These are phyloP conservation scores for Penicillium egyptiacum DNA, from an alignment of 495 filamentous ascomycete species.

Conservation along the genomic window DNA sequence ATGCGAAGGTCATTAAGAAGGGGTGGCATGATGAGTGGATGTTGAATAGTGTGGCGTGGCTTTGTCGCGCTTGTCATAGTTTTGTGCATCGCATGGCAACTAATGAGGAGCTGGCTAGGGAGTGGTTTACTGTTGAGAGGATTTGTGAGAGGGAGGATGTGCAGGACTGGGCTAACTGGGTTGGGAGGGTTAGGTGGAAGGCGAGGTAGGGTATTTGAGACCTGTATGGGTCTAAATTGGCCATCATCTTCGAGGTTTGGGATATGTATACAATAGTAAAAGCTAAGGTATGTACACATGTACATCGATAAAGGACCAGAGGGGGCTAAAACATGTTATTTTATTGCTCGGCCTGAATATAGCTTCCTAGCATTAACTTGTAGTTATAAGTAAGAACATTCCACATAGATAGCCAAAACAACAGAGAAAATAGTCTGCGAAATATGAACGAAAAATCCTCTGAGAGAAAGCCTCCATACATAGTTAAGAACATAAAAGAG, in stretches of 20 bases:
- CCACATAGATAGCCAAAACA: not conserved
- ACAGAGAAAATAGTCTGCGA: not conserved
- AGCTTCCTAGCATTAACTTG: not conserved
- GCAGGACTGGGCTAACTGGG: slow-evolving; percentile 65
- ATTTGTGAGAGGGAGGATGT: slow-evolving; percentile 73
- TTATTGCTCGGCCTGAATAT: not conserved
- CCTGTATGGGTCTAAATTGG: not conserved
- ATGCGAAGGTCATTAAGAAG: slow-evolving; percentile 74
- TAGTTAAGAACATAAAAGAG: not conserved
- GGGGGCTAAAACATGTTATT: too few relatives aligned
- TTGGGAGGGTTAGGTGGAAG: slow-evolving; percentile 66
- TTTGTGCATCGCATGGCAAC: slow-evolving; percentile 76
- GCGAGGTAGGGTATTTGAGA: slow-evolving; percentile 33
- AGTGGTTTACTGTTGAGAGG: slow-evolving; percentile 70
- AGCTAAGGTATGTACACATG: not conserved
- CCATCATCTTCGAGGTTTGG: not conserved
- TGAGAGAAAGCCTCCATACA: not conserved
- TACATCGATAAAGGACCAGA: not conserved
- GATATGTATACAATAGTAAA: not conserved
- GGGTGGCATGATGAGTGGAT: slow-evolving; percentile 78
- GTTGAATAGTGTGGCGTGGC: slow-evolving; percentile 81
- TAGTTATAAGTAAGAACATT: not conserved
- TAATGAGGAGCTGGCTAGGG: slow-evolving; percentile 77
- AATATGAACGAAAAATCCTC: not conserved
- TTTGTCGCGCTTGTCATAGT: slow-evolving; percentile 84